A percentile compares a stretch with the other conserved stretches of the same genome.
These are phyloP conservation scores for Hanseniaspora meyeri DNA, from an alignment of 805 yeast species.

Conservation along the genomic window DNA sequence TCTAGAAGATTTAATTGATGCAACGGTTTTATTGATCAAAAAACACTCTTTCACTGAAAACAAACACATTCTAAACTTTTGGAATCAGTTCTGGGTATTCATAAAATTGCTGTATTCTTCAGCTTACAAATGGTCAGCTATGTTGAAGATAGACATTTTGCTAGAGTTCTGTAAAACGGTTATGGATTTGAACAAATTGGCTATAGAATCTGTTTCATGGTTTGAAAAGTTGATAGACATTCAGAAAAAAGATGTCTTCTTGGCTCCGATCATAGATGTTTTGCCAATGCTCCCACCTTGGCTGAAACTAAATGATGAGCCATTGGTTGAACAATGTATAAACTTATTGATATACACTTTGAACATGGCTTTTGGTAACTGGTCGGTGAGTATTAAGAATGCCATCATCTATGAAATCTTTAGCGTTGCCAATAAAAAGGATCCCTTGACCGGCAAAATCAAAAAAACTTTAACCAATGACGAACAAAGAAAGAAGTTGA, in stretches of 20 bases:
- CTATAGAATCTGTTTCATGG: conserved; percentile 46
- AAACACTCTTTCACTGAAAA: conserved; percentile 18
- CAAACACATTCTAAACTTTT: conserved; percentile 34
- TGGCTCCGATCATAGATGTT: conserved; percentile 46
- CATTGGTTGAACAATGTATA: conserved; percentile 56
- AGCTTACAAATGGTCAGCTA: conserved; percentile 65
- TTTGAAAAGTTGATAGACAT: conserved; percentile 2
- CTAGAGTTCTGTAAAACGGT: conserved; percentile 80
- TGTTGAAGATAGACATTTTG: conserved; percentile 42
- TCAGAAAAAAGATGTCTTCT: conserved; percentile 23
- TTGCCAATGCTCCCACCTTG: conserved; percentile 61
- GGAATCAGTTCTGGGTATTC: conserved; percentile 66
- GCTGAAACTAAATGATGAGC: conserved; percentile 71
- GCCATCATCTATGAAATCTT: conserved; percentile 50
- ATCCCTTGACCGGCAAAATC: conserved; percentile 31
- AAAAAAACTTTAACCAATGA: conserved; percentile 8
- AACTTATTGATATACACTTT: conserved; percentile 52
- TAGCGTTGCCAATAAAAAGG: conserved; percentile 58
- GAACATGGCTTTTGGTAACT: conserved; percentile 44
- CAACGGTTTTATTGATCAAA: conserved; percentile 31
- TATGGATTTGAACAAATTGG: conserved; percentile 57
- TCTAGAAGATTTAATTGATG: conserved; percentile 56
- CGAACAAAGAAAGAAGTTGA: conserved; percentile 9
- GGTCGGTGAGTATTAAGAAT: conserved; percentile 28
- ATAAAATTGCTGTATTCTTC: conserved; percentile 53